A percentile compares a stretch with the other conserved stretches of the same genome.
Conservation (phyloP, 257 asterid species). For the Coffea canephora region DNA sequence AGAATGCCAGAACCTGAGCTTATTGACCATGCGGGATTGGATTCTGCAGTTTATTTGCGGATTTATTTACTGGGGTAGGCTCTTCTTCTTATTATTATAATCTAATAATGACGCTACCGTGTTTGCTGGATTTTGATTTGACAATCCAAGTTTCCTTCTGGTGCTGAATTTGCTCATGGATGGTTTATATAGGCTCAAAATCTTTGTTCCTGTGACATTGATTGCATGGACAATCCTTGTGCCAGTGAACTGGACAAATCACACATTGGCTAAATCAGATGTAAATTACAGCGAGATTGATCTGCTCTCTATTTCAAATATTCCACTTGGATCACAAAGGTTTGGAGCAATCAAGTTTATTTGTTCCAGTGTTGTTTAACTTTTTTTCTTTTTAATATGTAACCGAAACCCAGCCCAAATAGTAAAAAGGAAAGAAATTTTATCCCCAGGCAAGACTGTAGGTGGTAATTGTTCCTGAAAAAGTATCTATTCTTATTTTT, state of each 20-base stretch:
- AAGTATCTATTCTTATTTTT: background rate
- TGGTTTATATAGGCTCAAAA: conserved; percentile 67
- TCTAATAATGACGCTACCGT: background rate
- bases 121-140: background rate
- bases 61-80: conserved; percentile 91
- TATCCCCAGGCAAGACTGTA: background rate
- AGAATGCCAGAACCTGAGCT: conserved; percentile 96
- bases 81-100: background rate
- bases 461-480: background rate
- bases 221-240: conserved; percentile 83
- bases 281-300: conserved; percentile 68
- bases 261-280: conserved; percentile 51
- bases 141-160: background rate
- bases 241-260: conserved; percentile 93
- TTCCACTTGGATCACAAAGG: conserved; percentile 77
- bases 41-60: conserved; percentile 83
- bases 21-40: conserved; percentile 94
- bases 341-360: conserved; percentile 21
- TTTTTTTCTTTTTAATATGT: background rate
- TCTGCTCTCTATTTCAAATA: conserved; percentile 87
- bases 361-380: background rate
- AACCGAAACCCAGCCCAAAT: background rate
- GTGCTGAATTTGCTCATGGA: conserved; percentile 15
- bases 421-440: background rate
- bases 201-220: conserved; percentile 77